Base-by-base conservation (phyloP, 2,329 filamentous ascomycete genomes). In the Zelopaecilomyces penicillatus region DNA sequence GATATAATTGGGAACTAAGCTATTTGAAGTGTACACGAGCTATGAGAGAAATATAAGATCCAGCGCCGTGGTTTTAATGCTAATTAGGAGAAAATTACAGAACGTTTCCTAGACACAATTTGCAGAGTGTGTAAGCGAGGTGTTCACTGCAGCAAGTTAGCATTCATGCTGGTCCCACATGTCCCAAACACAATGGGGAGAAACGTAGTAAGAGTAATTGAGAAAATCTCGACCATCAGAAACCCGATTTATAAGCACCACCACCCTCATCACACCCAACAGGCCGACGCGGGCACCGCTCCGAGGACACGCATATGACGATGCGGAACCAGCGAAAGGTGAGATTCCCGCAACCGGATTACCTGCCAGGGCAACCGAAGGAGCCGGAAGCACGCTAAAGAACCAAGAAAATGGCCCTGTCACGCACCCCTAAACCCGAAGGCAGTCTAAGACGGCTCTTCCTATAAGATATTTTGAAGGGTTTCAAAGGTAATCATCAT, bases 391-490 rank as follows among this genome's bases (percentile, higher is more conserved):
- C 12, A 30, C 38, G 29, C 44, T 40, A 27, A 33, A 19, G 19
- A 19, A 19, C 19, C 19, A 19, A 19, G 19, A 19, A 19, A 19
- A 19, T 19, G 19, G 19, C 19, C 19, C 19, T 19, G 19, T 19
- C 29, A 37, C 43, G 42, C 29, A 42, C 26, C 26, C 45, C 46
- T 41, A 31, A 42, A 43, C 54, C 54, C 56, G 56, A 46, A 53
- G 56, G 58, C 54, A 52, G 66, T 69, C 66, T 69, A 58, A 69
- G 65, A 69, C 66, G 66, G 66, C 66, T 69, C 66, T 69, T 69
- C 66, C 66, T 69, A 65, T 60, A 57, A 60, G 52, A 52, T 49
- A 54, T 19, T 19, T 19, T 19, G 55, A 52, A 50, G 58, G 65
- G 65, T 64, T 64, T 64, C 56, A 55, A 65, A 61, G 56, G 51